phyloP scores from a whole-genome alignment of 2,329 filamentous ascomycete genomes.

The Sporothrix mexicana region DNA sequence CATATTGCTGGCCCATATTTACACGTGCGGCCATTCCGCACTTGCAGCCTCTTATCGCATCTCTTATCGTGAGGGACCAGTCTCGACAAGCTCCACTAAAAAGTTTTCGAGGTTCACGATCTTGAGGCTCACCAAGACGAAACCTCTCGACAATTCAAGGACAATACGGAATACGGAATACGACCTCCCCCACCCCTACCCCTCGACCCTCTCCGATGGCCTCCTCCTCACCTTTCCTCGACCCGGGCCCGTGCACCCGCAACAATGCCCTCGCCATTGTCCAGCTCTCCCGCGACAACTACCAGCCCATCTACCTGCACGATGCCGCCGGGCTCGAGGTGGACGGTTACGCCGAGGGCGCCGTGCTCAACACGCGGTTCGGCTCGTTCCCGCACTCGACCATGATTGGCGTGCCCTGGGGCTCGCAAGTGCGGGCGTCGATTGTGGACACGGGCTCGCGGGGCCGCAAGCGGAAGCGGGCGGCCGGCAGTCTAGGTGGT shows the following conservation, averaged over 20 bases:
- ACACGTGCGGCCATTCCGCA: not conserved
- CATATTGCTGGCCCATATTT: too few species aligned
- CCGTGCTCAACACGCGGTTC: slow-evolving; percentile 88
- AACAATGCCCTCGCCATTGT: slow-evolving; percentile 77
- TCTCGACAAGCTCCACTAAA: slow-evolving; percentile 22
- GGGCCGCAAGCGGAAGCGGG: slow-evolving; percentile 68
- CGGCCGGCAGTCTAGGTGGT: slow-evolving; percentile 46
- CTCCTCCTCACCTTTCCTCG: slow-evolving; percentile 75
- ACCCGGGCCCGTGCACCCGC: slow-evolving; percentile 66
- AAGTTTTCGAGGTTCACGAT: slow-evolving; percentile 21
- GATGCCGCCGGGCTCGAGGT: slow-evolving; percentile 63
- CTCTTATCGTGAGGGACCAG: not conserved
- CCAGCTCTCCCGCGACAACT: slow-evolving; percentile 85
- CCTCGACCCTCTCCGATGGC: not conserved
- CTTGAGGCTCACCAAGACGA: not conserved
- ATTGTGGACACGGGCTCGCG: slow-evolving; percentile 90
- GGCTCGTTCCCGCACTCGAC: slow-evolving; percentile 87
- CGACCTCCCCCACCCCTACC: not conserved
- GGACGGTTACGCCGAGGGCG: slow-evolving; percentile 76
- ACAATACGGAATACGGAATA: too few species aligned
- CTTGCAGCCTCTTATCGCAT: not conserved
- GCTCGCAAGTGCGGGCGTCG: slow-evolving; percentile 87
- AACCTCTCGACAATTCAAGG: not conserved
- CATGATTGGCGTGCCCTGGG: slow-evolving; percentile 81
- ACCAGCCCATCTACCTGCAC: slow-evolving; percentile 75